Percentiles rank a stretch among this genome's conserved stretches.
Evolutionary conservation across 495 filamentous ascomycete genomes (phyloP).

Genomic region (Podospora didyma): DNA sequence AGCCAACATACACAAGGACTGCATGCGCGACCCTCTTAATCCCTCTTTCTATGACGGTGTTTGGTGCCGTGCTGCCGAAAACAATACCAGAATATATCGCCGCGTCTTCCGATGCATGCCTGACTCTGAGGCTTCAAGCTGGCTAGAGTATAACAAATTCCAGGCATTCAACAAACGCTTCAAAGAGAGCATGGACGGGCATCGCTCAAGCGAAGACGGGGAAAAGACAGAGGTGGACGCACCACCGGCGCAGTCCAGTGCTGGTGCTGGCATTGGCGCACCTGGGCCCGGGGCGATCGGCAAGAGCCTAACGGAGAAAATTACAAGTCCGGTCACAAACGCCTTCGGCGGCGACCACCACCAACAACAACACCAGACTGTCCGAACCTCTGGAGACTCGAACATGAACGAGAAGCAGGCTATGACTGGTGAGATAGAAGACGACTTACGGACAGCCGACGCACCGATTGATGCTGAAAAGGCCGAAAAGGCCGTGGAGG

Average conservation of each 20-base stretch:
- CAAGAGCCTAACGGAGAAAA: slow-evolving; percentile 17
- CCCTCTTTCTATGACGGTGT: slow-evolving; percentile 80
- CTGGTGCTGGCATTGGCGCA: slow-evolving; percentile 28
- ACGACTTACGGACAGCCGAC: not conserved
- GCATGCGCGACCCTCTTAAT: slow-evolving; percentile 74
- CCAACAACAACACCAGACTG: not conserved
- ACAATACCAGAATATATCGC: slow-evolving; percentile 91
- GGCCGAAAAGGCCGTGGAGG: slow-evolving; percentile 34
- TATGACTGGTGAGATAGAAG: slow-evolving; percentile 3
- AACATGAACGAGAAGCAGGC: slow-evolving; percentile 20
- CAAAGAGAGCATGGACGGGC: slow-evolving; percentile 56
- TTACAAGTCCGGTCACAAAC: slow-evolving; percentile 4
- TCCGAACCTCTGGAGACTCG: not conserved
- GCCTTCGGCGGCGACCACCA: not conserved
- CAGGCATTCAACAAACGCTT: slow-evolving; percentile 75
- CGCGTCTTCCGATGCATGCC: slow-evolving; percentile 96
- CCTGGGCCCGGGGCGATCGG: slow-evolving; percentile 20
- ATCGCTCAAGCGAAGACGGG: slow-evolving; percentile 35
- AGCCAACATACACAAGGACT: slow-evolving; percentile 49
- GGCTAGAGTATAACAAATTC: slow-evolving; percentile 92
- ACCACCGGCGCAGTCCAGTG: slow-evolving; percentile 12
- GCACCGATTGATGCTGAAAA: slow-evolving; percentile 36
- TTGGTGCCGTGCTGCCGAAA: slow-evolving; percentile 84
- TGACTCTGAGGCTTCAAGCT: slow-evolving; percentile 86
- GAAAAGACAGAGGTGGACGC: slow-evolving; percentile 19